These are phyloP conservation scores for Waltiozyma sp. DNA, from an alignment of 1,139 yeast genomes.

Conservation along the genomic window DNA sequence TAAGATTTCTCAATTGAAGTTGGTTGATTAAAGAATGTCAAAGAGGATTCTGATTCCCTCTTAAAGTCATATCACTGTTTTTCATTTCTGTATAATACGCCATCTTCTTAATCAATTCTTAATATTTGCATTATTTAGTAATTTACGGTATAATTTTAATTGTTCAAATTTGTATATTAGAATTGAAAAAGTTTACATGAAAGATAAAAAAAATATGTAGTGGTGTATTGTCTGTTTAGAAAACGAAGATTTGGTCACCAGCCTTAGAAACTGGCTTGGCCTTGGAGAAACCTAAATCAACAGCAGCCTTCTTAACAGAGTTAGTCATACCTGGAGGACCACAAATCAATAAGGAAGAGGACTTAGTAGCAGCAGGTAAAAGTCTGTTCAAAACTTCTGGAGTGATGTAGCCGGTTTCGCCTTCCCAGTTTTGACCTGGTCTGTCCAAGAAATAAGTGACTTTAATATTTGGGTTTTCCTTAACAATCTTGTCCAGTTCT, in stretches of 20 bases:
- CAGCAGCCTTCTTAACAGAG: slow-evolving; percentile 76
- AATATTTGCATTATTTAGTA: no score
- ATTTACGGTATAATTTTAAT: no score
- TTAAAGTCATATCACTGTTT: not conserved
- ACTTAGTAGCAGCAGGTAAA: slow-evolving; percentile 52
- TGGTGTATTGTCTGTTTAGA: slow-evolving; percentile 27
- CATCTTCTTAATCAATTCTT: no score
- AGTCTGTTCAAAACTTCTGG: slow-evolving; percentile 58
- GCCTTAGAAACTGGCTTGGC: slow-evolving; percentile 86
- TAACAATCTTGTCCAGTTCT: slow-evolving; percentile 65
- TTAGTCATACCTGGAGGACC: slow-evolving; percentile 92
- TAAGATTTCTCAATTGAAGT: slow-evolving; percentile 23
- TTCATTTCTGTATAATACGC: no score
- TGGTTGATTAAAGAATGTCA: slow-evolving; percentile 11
- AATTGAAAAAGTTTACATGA: no score
- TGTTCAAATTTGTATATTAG: no score
- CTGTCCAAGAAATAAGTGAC: slow-evolving; percentile 70
- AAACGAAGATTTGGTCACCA: slow-evolving; percentile 88
- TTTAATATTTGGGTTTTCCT: slow-evolving; percentile 49
- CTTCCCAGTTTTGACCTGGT: slow-evolving; percentile 68
- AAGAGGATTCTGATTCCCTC: no score
- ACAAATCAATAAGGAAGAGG: slow-evolving; percentile 71
- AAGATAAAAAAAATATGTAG: no score
- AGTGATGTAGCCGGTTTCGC: slow-evolving; percentile 74
- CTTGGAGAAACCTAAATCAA: slow-evolving; percentile 71